A percentile compares a stretch with the other conserved stretches of the same genome.
These are phyloP conservation scores for Exophiala mesophila DNA, from an alignment of 2,329 filamentous ascomycete genomes.

Conservation along the genomic window DNA sequence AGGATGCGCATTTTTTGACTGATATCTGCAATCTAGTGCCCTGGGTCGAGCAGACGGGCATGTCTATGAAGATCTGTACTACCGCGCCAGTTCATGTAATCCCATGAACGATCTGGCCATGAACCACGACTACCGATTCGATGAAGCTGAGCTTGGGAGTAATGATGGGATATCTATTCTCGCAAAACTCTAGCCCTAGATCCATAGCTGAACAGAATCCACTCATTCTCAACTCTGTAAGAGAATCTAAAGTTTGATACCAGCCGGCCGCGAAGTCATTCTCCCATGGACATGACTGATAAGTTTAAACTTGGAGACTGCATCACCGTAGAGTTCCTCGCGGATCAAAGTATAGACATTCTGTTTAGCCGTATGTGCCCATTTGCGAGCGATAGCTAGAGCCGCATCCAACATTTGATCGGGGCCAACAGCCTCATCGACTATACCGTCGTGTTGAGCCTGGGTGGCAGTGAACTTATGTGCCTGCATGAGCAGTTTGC, in stretches of 20 bases:
- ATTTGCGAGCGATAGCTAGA: constrained; percentile 39
- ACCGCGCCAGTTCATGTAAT: constrained; percentile 47
- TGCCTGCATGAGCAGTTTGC: constrained; percentile 52
- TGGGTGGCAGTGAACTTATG: constrained; percentile 50
- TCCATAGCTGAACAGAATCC: no score
- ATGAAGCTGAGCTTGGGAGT: constrained; percentile 59
- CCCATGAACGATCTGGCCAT: constrained; percentile 48
- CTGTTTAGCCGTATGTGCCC: constrained; percentile 33
- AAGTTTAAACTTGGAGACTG: constrained; percentile 43
- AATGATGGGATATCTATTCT: constrained; percentile 19
- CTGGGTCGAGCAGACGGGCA: constrained; percentile 48
- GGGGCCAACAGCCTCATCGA: constrained; percentile 47
- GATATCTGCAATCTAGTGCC: constrained; percentile 42
- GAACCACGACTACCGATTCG: constrained; percentile 39
- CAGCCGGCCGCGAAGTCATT: constrained; percentile 37
- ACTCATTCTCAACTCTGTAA: no score
- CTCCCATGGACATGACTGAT: constrained; percentile 51
- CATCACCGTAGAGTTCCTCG: constrained; percentile 51
- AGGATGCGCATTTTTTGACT: not conserved
- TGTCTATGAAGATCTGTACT: constrained; percentile 50
- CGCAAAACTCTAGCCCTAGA: constrained; percentile 12
- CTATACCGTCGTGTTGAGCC: constrained; percentile 48
- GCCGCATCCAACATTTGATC: constrained; percentile 45
- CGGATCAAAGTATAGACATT: constrained; percentile 47
- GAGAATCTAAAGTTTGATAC: constrained; percentile 47